phyloP scores from a whole-genome alignment of 805 yeast species.

The Priceomyces medius region DNA sequence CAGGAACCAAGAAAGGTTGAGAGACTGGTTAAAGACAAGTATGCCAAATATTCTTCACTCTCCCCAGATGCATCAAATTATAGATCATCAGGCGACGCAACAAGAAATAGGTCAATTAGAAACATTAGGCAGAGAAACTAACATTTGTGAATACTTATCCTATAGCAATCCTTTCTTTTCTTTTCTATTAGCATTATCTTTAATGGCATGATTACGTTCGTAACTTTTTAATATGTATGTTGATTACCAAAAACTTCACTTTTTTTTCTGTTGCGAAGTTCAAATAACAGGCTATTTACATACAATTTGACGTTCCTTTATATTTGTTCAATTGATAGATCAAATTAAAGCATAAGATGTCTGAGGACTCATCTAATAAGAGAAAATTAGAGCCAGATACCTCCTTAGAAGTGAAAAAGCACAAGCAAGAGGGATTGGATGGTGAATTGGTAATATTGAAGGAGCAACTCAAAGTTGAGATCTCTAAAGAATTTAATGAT shows the following conservation, averaged over 20 bases:
- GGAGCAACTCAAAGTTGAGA: slow-evolving; percentile 30
- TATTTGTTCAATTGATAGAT: slow-evolving; percentile 1
- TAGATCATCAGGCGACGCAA: slow-evolving; percentile 5
- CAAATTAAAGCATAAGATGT: slow-evolving; percentile 9
- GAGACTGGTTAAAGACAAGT: slow-evolving; percentile 19
- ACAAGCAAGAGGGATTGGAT: slow-evolving; percentile 7
- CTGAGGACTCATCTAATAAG: slow-evolving; percentile 15
- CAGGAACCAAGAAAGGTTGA: slow-evolving; percentile 6
- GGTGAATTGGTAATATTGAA: slow-evolving; percentile 23
- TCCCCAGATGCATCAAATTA: slow-evolving; percentile 2
- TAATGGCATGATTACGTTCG: background rate
- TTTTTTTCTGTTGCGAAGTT: background rate
- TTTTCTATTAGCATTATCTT: background rate
- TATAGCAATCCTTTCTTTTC: background rate
- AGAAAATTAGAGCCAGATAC: slow-evolving; percentile 18
- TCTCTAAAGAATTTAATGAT: slow-evolving; percentile 19
- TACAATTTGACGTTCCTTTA: background rate
- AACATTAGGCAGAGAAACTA: slow-evolving; percentile 12
- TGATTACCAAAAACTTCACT: background rate
- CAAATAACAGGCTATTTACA: background rate
- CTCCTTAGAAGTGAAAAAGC: slow-evolving; percentile 9
- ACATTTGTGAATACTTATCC: background rate
- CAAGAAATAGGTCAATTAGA: slow-evolving; percentile 13
- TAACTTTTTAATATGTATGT: slow-evolving; percentile 2
- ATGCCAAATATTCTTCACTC: slow-evolving; percentile 18